Percentiles rank a stretch among this genome's conserved stretches.
Conservation (phyloP, 169 alveolate species). For the Cryptosporidium ubiquitum region DNA sequence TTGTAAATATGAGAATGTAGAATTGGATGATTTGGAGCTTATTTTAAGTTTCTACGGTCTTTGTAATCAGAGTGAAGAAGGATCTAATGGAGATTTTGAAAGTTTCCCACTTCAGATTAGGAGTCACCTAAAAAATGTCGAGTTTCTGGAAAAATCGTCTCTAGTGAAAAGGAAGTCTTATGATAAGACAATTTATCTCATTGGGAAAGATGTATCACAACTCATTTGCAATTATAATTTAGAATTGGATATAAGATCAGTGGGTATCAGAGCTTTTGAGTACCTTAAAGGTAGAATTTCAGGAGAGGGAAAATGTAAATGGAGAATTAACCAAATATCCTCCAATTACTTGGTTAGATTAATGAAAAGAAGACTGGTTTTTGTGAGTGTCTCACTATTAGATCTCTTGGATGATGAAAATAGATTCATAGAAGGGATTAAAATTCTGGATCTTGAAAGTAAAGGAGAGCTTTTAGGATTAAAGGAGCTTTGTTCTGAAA, state of each 20-base stretch:
- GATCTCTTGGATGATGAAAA: background rate
- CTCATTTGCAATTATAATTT: slow-evolving; percentile 1
- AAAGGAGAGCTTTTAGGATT: slow-evolving; percentile 19
- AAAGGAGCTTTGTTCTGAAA: slow-evolving; percentile 1
- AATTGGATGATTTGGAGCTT: background rate
- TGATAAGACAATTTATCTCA: slow-evolving; percentile 18
- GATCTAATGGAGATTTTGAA: background rate
- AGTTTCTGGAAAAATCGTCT: background rate
- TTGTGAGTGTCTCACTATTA: slow-evolving; percentile 15
- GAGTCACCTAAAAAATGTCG: background rate
- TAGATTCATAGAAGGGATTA: background rate
- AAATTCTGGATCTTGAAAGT: background rate
- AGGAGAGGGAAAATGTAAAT: slow-evolving; percentile 18
- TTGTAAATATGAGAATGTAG: slow-evolving; percentile 3
- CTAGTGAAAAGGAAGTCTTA: background rate
- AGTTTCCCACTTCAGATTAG: background rate
- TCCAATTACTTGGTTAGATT: slow-evolving; percentile 20
- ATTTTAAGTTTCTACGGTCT: slow-evolving; percentile 34
- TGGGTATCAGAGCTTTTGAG: slow-evolving; percentile 29
- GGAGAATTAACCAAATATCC: slow-evolving; percentile 38
- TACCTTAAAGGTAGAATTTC: slow-evolving; percentile 33
- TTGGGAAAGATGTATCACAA: background rate
- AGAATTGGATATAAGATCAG: background rate
- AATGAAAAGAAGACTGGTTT: slow-evolving; percentile 39
- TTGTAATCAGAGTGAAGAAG: background rate